Evolutionary conservation across 352 stramenopile genomes (phyloP), one percentile per base, ranked within the genome.

Genomic region (Phytophthora kernoviae): DNA sequence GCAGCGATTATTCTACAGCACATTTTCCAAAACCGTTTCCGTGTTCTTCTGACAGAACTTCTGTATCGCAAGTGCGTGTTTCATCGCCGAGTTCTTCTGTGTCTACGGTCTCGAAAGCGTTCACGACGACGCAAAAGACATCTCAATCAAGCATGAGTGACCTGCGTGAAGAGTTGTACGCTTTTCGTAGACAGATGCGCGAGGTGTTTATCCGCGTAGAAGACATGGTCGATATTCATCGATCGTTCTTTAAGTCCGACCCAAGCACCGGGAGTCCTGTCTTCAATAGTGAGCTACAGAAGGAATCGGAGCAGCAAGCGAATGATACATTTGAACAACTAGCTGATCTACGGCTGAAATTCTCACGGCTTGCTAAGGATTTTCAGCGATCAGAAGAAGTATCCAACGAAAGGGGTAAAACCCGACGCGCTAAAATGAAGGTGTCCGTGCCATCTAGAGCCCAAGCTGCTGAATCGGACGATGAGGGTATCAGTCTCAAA

Each of bases 191-290:
- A 30, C 54, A 79, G 20, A 89, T 91, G 77, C 79, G 79, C 1
- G 64, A 88, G 45, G 61, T 76, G 0, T 89, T 89, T 45, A 71
- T 64, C 15, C 70, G 67, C 1, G 60, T 89, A 1, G 81, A 91
- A 33, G 77, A 91, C 20, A 85, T 91, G 77, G 73, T 88, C 1
- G 81, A 89, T 22, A 42, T 69, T 7, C 81, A 88, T 45, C 75
- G 79, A 2, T 78, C 84, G 8, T 62, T 85, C 6, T 91, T 91
- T 65, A 78, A 79, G 50, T 68, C 64, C 0, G 75, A 91, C 52
- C 68, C 65, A 33, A 64, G 70, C 2, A 81, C 72, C 2, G 77
- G 77, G 0, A 61, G 64, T 0, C 77, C 79, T 0, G 32, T 73
- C 0, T 74, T 73, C 24, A 60, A 81, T 12, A 5, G 11, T 0